phyloP scores from a whole-genome alignment of 208 protist species.

The Leishmania braziliensis region DNA sequence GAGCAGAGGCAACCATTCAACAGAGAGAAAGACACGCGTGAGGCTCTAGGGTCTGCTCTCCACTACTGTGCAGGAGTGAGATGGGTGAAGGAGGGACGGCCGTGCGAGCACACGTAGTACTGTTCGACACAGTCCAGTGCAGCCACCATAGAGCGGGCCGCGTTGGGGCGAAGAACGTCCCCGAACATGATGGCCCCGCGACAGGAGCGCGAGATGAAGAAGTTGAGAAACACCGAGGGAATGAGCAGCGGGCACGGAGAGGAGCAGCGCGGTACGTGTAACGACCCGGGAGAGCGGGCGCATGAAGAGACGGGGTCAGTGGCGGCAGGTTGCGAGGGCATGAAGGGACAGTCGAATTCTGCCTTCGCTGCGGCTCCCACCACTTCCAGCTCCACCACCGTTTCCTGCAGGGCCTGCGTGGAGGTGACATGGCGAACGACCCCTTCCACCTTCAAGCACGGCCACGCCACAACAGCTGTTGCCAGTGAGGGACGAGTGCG shows the following conservation, averaged over 20 bases:
- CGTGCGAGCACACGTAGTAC: conserved; percentile 78
- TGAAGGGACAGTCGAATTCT: background rate
- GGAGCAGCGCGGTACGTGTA: background rate
- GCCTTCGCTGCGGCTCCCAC: conserved; percentile 11
- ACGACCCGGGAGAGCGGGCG: background rate
- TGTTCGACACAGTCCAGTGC: conserved; percentile 40
- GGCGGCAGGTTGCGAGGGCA: background rate
- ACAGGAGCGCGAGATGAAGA: conserved; percentile 79
- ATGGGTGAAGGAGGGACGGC: conserved; percentile 56
- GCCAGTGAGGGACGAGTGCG: background rate
- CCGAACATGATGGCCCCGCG: conserved; percentile 85
- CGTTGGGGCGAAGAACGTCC: conserved; percentile 37
- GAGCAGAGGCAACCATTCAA: background rate
- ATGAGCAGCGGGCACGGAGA: conserved; percentile 24
- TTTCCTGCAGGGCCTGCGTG: conserved; percentile 42
- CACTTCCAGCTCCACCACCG: conserved; percentile 60
- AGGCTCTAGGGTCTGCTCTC: background rate
- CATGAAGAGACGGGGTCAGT: background rate
- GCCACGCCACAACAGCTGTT: conserved; percentile 53
- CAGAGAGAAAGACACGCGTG: background rate
- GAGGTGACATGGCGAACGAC: conserved; percentile 35
- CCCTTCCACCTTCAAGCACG: conserved; percentile 51
- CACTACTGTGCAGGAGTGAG: conserved; percentile 16
- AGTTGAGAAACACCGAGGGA: conserved; percentile 61
- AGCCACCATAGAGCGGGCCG: conserved; percentile 32